Evolutionary conservation across 129 eudicot genomes (phyloP), one percentile per base, ranked within the genome.

Genomic region (Deinandra increscens): DNA sequence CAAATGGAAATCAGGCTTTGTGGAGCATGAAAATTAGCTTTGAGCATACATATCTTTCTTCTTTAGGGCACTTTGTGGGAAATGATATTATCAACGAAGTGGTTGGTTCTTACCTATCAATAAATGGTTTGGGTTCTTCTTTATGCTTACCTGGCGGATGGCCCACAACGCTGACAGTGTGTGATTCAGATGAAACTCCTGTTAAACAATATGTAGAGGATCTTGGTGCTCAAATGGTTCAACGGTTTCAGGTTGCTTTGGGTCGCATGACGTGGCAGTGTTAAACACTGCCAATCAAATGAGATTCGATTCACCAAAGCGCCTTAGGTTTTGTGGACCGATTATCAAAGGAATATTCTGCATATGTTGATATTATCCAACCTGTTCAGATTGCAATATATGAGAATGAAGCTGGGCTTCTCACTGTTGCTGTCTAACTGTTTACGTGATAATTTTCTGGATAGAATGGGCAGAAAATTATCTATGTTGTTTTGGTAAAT

Each of bases 31-130:
- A 84, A 34, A 76, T 79, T 17, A 94, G 99, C 78, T 94, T 90
- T 88, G 93, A 94, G 80, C 92, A 94, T 64, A 85, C 96, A 38
- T 94, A 94, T 85, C 93, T 94, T 71, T 83, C 99, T 29, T 83
- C 97, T 51, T 78, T 94, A 12, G 99, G 99, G 2, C 91, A 85
- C 60, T 71, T 66, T 33, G 87, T 75, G 62, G 99, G 97, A 60
- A 83, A 76, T 73, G 68, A 78, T 69, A 80, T 87, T 50, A 85
- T 89, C 49, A 59, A 79, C 63, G 80, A 80, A 62, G 91, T 77
- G 23, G 48, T 69, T 26, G 15, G 43, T 53, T 73, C 85, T 67
- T 86, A 76, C 72, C 81, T 89, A 37, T 79, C 90, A 18, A 51
- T 56, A 38, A 49, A 42, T 13, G 74, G 79, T 77, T 15, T 29